Evolutionary conservation across 108 stramenopile species (phyloP), one percentile per base, ranked within the genome.

Genomic region (Stephanodiscus triporus): DNA sequence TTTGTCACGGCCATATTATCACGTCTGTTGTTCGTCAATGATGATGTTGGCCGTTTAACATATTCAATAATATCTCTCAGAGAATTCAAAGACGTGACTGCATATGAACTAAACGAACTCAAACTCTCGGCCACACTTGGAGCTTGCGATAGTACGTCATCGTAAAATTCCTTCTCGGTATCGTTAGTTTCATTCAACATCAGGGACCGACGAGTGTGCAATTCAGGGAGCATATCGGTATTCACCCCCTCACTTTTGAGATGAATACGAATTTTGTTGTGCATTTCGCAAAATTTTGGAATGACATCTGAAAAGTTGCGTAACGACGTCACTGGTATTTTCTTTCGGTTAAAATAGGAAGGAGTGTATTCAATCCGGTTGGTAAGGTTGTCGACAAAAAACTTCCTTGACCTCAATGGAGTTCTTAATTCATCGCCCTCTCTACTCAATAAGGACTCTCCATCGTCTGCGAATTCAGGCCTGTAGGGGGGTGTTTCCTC

Each of bases 201-300:
- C 10, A 59, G 58, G 34, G 58, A 34, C 13, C 58, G 58, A 59
- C 58, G 54, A 24, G 62, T 40, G 37, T 55, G 37, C 30, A 58
- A 20, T 24, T 70, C 56, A 23, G 65, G 70, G 1, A 80, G 67
- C 17, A 59, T 40, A 0, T 29, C 27, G n/a, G 20, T 43, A 63
- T 73, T 48, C 6, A 80, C 79, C 10, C 79, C 79, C 19, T 62
- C 53, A 26, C 50, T 37, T 4, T 17, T 23, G 9, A 80, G 69
- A 70, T 80, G 79, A 40, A 69, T 32, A 1, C 72, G 79, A 69
- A 80, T 73, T 64, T 80, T 69, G 43, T 63, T 53, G 23, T 83
- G 82, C 68, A 83, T 83, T 23, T 76, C 78, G 17, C 13, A 23
- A 71, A 83, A 83, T 36, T 45, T 65, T 17, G 82, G 82, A 34